These are phyloP conservation scores for Plicaturopsis crispa DNA, from an alignment of 768 basidiomycete species.

Conservation along the genomic window DNA sequence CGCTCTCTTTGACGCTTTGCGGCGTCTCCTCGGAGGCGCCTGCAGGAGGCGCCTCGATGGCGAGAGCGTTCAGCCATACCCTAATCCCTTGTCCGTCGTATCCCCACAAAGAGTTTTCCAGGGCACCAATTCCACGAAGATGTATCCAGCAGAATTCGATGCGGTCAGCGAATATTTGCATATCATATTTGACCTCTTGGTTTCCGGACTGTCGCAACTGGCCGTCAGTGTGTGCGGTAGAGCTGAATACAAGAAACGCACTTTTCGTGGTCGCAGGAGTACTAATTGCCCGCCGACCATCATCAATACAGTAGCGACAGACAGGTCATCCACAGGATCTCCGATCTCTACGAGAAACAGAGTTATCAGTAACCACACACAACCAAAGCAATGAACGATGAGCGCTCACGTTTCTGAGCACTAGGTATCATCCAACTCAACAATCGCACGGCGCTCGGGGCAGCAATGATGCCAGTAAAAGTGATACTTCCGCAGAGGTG, in stretches of 20 bases:
- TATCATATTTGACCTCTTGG: slow-evolving; percentile 92
- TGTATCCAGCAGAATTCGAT: slow-evolving; percentile 99
- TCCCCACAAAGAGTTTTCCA: slow-evolving; percentile 97
- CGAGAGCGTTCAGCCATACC: slow-evolving; percentile 93
- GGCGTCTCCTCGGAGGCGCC: slow-evolving; percentile 24
- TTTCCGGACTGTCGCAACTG: slow-evolving; percentile 52
- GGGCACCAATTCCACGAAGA: slow-evolving; percentile 81
- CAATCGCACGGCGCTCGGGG: slow-evolving; percentile 77
- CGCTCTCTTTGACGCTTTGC: slow-evolving; percentile 80
- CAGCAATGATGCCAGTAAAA: slow-evolving; percentile 83
- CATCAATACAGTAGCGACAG: slow-evolving; percentile 93
- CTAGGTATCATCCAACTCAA: slow-evolving; percentile 96
- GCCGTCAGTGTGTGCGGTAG: slow-evolving; percentile 1
- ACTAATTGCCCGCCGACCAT: slow-evolving; percentile 90
- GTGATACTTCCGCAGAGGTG: slow-evolving; percentile 93
- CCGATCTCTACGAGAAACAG: slow-evolving; percentile 63
- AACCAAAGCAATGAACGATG: not conserved
- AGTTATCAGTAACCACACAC: slow-evolving; percentile 6
- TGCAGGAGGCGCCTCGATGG: slow-evolving; percentile 61
- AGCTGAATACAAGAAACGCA: slow-evolving; percentile 18
- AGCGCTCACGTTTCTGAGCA: slow-evolving; percentile 78
- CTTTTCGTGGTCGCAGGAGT: slow-evolving; percentile 84
- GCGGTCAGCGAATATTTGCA: slow-evolving; percentile 94
- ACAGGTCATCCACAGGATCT: slow-evolving; percentile 87
- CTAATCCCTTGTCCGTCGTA: slow-evolving; percentile 87